These are phyloP conservation scores for Lentinula sp. DNA, from an alignment of 768 basidiomycete species.

Conservation along the genomic window DNA sequence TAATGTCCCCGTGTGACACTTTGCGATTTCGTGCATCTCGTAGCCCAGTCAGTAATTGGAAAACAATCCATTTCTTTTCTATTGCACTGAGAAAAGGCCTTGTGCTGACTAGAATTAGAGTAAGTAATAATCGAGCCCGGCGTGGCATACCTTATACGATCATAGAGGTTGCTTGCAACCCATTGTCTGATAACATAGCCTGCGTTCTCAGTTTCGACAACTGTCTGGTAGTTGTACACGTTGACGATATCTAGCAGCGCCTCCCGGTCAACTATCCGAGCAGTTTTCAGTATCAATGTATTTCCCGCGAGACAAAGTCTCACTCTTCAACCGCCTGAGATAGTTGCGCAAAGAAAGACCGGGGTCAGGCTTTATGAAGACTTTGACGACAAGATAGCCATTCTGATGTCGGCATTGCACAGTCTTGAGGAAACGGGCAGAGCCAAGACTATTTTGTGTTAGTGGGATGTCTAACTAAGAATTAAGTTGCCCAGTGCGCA, in stretches of 20 bases:
- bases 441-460: slow-evolving; percentile 46
- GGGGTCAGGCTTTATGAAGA: slow-evolving; percentile 94
- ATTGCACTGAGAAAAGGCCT: slow-evolving; percentile 87
- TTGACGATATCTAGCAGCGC: slow-evolving; percentile 80
- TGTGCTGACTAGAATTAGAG: slow-evolving; percentile 48
- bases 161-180: slow-evolving; percentile 91
- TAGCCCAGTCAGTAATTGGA: slow-evolving; percentile 83
- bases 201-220: slow-evolving; percentile 93
- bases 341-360: slow-evolving; percentile 71
- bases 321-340: slow-evolving; percentile 74
- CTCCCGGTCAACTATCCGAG: slow-evolving; percentile 71
- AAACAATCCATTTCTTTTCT: slow-evolving; percentile 98
- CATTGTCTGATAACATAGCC: slow-evolving; percentile 95
- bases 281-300: not conserved
- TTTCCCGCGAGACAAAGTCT: slow-evolving; percentile 10
- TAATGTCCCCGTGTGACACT: slow-evolving; percentile 96
- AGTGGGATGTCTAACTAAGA: not conserved
- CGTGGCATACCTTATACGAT: slow-evolving; percentile 81
- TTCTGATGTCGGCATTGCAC: slow-evolving; percentile 83
- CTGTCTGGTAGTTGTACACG: slow-evolving; percentile 82
- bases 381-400: slow-evolving; percentile 85
- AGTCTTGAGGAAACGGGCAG: slow-evolving; percentile 74
- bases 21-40: slow-evolving; percentile 79
- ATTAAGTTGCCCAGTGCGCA: slow-evolving; percentile 41
- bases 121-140: not conserved